Base-by-base conservation (phyloP, 257 asterid genomes). In the Scutellaria barbata region DNA sequence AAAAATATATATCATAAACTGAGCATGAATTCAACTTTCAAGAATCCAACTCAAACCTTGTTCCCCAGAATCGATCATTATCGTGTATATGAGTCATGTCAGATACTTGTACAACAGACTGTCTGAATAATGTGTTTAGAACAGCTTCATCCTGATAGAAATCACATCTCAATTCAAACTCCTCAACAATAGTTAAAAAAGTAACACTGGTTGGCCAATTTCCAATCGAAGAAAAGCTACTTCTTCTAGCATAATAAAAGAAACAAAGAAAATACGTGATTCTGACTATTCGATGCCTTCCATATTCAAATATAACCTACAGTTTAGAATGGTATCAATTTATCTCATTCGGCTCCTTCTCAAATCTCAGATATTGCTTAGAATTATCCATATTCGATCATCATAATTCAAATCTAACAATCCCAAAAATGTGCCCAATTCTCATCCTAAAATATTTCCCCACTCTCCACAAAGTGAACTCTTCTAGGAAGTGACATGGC, bases 141-240 rank as follows among this genome's bases (percentile, higher is more conserved):
- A 42, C 74, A 70, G 62, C 75, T 73, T 56, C 71, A 30, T 57
- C 82, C 85, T 81, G 75, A 52, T 46, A 54, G 14, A 63, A 54
- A 52, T 59, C 77, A 63, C 63, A 42, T 51, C 41, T 63, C 57
- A 68, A 68, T 69, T 45, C 39, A 40, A 30, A 59, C 17, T 65
- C 7, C 16, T 43, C 10, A 50, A 41, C 9, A 53, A 13, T 30
- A 2, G 14, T n/a, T 41, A 22, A 5, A 14, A 8, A 41, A 42
- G 69, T 5, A 56, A 16, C 54, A 25, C 12, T 14, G 10, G 6
- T 10, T 33, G 11, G 52, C 40, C 35, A 37, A 66, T 53, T 54
- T 70, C 52, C 50, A 9, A 42, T 14, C 11, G 10, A 55, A 40
- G 42, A 43, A 39, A 48, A 67, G 8, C 14, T 41, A 33, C 30